Base-by-base conservation (phyloP, 352 stramenopile species). In the Pythium guiyangense region DNA sequence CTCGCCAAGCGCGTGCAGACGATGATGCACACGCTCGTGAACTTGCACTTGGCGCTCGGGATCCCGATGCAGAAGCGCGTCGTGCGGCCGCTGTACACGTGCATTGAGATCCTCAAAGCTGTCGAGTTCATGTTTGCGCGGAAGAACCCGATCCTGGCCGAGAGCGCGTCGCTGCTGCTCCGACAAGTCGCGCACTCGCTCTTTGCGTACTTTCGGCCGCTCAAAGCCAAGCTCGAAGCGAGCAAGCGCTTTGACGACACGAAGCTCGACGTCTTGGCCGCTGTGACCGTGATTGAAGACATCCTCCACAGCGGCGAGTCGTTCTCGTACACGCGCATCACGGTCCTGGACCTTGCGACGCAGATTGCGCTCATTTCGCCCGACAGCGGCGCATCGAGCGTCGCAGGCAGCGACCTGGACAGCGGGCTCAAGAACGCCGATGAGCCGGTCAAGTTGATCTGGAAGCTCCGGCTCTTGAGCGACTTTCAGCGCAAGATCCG, bases 101-200 rank as follows among this genome's bases (percentile, higher is more conserved):
- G 92, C 50, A 88, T 97, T 48, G 86, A 96, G 44, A 88, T 97
- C 35, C 62, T 96, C 26, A 98, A 98, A 67, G 84, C 85, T 3
- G 87, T 98, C 34, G 90, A 98, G 63, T 96, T 96, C 54, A 96
- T 97, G 87, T 90, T 97, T 60, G 84, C 84, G 15, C 68, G 86
- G 17, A 95, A 95, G 57, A 92, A 92, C 61, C 83, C 84, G 6
- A 84, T 93, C 27, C 51, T 95, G 44, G 74, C 78, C 0, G 84
- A 95, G 60, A 88, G 71, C 15, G 77, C 77, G 17, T 86, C 84
- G 2, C 73, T 93, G 18, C 60, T 95, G 44, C 54, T 95, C 20
- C 74, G 82, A 0, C 85, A 93, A 69, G 83, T 93, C 12, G 80
- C 83, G 0, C 82, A 93, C 54, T 86, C 83, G 26, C 54, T 95